Evolutionary conservation across 495 filamentous ascomycete genomes (phyloP).

Genomic region (Hypoxylon fuscum): DNA sequence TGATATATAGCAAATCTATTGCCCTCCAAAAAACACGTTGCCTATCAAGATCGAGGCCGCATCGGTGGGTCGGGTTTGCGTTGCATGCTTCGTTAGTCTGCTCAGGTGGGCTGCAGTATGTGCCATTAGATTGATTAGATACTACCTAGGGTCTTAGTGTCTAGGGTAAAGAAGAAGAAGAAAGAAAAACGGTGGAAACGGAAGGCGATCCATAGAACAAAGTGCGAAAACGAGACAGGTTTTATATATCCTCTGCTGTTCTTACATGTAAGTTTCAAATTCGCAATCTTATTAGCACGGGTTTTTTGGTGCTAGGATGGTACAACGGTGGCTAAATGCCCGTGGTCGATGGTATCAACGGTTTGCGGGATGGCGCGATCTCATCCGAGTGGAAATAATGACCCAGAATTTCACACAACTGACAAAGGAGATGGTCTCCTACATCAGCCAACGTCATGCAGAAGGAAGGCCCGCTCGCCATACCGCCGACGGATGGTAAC

Average conservation of each 20-base stretch:
- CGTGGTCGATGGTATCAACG: constrained; percentile 41
- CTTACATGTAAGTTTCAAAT: constrained; percentile 20
- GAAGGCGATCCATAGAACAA: not conserved
- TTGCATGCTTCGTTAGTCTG: constrained; percentile 20
- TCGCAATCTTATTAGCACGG: constrained; percentile 31
- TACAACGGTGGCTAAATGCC: constrained; percentile 39
- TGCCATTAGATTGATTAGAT: constrained; percentile 17
- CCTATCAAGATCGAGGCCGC: constrained; percentile 34
- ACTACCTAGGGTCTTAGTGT: not conserved
- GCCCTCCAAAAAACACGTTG: constrained; percentile 26
- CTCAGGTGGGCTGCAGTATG: constrained; percentile 22
- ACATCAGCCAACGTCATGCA: constrained; percentile 32
- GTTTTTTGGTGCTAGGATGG: constrained; percentile 12
- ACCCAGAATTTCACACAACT: constrained; percentile 26
- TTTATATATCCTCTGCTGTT: constrained; percentile 16
- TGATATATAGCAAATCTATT: constrained; percentile 21
- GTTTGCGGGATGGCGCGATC: constrained; percentile 46
- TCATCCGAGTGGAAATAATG: constrained; percentile 24
- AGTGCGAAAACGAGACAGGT: not conserved
- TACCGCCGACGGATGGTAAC: constrained; percentile 40
- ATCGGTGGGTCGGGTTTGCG: constrained; percentile 9
- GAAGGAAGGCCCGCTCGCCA: constrained; percentile 36
- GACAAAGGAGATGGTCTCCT: constrained; percentile 18
- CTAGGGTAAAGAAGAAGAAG: constrained; percentile 7
- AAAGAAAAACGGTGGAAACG: constrained; percentile 7